A percentile compares a stretch with the other conserved stretches of the same genome.
phyloP scores from a whole-genome alignment of 306 rosid species.

The Vigna trinervia region DNA sequence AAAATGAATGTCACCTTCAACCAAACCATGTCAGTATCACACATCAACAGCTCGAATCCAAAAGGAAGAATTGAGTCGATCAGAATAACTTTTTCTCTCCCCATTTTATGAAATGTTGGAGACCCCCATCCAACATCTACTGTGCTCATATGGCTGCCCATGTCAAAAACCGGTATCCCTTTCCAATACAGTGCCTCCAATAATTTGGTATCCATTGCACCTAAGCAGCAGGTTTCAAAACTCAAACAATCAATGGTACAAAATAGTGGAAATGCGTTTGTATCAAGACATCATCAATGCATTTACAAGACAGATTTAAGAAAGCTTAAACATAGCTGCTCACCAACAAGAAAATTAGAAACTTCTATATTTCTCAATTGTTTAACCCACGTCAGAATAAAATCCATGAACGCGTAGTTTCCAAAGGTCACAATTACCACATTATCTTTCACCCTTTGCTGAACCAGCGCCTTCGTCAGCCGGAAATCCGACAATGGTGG shows the following conservation, averaged over 20 bases:
- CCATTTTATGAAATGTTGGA: constrained; percentile 93
- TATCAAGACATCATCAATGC: constrained; percentile 12
- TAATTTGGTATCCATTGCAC: constrained; percentile 91
- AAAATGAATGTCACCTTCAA: constrained; percentile 66
- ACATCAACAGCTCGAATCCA: constrained; percentile 87
- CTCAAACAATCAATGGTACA: constrained; percentile 36
- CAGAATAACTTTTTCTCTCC: constrained; percentile 89
- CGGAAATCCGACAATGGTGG: constrained; percentile 69
- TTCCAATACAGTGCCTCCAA: constrained; percentile 95
- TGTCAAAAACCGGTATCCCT: constrained; percentile 95
- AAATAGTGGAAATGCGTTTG: constrained; percentile 7
- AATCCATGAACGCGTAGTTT: constrained; percentile 93
- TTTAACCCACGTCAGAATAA: constrained; percentile 88
- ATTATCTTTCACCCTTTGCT: constrained; percentile 82
- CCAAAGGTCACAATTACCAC: constrained; percentile 83
- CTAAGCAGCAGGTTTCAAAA: constrained; percentile 55
- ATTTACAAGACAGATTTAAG: constrained; percentile 13
- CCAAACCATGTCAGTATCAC: constrained; percentile 99
- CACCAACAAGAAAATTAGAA: constrained; percentile 88
- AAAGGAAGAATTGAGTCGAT: constrained; percentile 79
- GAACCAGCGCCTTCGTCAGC: constrained; percentile 75
- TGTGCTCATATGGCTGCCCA: constrained; percentile 97
- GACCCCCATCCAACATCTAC: constrained; percentile 95
- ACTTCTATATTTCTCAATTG: constrained; percentile 76
- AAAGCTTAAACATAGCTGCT: constrained; percentile 41